Evolutionary conservation across 2,329 filamentous ascomycete species (phyloP), one percentile per base, ranked within the genome.

Genomic region (Fusarium staphyleae): DNA sequence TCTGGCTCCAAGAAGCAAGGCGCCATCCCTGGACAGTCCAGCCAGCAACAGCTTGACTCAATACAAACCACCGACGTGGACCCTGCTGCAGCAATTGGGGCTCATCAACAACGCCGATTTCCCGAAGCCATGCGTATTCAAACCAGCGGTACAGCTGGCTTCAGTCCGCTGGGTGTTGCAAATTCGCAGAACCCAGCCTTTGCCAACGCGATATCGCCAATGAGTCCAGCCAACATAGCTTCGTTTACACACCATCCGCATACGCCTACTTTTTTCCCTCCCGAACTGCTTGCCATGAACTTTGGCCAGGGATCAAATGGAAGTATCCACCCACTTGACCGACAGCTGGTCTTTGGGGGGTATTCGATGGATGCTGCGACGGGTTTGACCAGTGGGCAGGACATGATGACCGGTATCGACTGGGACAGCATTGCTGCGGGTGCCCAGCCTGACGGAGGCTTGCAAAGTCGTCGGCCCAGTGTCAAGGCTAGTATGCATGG

Each of bases 341-440:
- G 88, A 3, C 88, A 91, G 66, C 84, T 92, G 58, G 87, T 91
- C 2, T 90, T 91, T 57, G 87, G 86, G 30, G 88, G 87, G 1
- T 93, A 92, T 67, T 84, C 64, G 74, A 86, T 70, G 61, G 79
- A 83, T 32, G 70, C 76, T 2, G 71, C 70, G 7, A 70, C 71
- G 9, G 75, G 61, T 5, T 35, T 78, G 42, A 66, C 67, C 33
- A 68, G 68, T 3, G 69, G 70, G 1, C 73, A 77, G 18, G 71
- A 71, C 6, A 65, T 77, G 40, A 74, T 81, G 65, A 76, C 78
- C 5, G 72, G 72, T 3, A 63, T 78, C 32, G 72, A 69, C 41
- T 82, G 80, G 80, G 74, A 78, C 40, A 71, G 71, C 22, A 67
- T 79, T 45, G 69, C 75, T 13, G 66, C 69, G 6, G 67, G 70